A percentile compares a stretch with the other conserved stretches of the same genome.
Conservation (phyloP, 305 asterid genomes). For the Fraxinus baroniana region DNA sequence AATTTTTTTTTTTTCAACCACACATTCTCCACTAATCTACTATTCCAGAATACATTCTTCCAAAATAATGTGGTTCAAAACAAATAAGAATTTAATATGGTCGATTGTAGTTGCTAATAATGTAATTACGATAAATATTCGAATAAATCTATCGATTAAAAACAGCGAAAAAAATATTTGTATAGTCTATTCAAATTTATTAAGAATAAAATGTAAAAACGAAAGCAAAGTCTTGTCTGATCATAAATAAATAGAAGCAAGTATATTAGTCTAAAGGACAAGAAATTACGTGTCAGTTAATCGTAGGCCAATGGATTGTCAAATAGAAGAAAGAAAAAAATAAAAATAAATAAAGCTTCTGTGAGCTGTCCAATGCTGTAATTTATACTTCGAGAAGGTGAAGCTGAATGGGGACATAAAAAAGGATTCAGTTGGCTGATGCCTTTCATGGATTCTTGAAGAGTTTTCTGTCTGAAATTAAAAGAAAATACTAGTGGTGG, state of each 20-base stretch:
- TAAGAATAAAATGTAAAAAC: not conserved
- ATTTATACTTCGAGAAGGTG: not conserved
- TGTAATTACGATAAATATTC: not conserved
- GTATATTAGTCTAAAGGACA: constrained; percentile 15
- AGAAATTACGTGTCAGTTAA: constrained; percentile 20
- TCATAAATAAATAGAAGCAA: not conserved
- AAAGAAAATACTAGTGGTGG: not conserved
- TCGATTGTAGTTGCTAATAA: not conserved
- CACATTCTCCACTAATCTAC: no score
- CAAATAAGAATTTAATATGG: not conserved
- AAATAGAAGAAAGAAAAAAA: not conserved
- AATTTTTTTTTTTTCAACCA: no score
- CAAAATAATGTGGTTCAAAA: no score
- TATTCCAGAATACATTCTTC: no score
- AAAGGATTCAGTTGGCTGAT: constrained; percentile 31
- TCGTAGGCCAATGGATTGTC: constrained; percentile 3
- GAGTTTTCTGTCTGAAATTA: not conserved
- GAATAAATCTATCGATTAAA: not conserved
- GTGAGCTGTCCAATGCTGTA: constrained; percentile 26
- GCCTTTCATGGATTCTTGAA: constrained; percentile 27
- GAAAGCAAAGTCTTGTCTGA: not conserved
- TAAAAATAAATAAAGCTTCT: not conserved
- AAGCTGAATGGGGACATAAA: not conserved
- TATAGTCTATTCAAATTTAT: not conserved
- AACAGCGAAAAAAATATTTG: not conserved